Conservation (phyloP, 306 rosid genomes). For the Vicia faba region DNA sequence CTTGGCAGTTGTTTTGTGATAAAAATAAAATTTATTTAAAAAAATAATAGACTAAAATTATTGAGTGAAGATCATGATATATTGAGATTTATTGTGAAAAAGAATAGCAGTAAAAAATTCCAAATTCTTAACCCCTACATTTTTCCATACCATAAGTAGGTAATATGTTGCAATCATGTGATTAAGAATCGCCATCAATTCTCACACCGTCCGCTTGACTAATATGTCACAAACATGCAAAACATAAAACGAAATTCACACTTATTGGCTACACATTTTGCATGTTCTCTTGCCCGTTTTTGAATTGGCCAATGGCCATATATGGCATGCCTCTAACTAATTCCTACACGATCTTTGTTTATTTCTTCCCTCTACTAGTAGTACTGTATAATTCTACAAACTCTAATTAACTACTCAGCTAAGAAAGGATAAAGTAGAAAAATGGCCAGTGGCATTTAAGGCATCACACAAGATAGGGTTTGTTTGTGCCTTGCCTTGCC, state of each 20-base stretch:
- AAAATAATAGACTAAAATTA: too few relatives aligned
- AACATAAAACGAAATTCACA: conserved; percentile 24
- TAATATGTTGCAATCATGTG: conserved; percentile 11
- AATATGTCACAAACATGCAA: conserved; percentile 9
- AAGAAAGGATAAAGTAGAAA: conserved; percentile 31
- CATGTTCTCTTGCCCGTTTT: neutral
- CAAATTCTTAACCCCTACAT: too few relatives aligned
- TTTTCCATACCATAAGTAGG: conserved; percentile 6
- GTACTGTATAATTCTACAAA: neutral
- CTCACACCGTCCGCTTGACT: conserved; percentile 22
- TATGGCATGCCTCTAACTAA: conserved; percentile 30
- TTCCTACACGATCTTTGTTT: neutral
- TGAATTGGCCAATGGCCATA: neutral
- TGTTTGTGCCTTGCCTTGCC: conserved; percentile 44
- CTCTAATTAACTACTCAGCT: neutral
- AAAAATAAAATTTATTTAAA: too few relatives aligned
- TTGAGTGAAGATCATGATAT: too few relatives aligned
- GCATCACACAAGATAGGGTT: conserved; percentile 36
- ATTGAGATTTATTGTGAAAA: too few relatives aligned
- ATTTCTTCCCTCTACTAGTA: neutral
- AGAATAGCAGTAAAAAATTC: too few relatives aligned
- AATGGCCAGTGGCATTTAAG: conserved; percentile 25
- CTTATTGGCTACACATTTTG: neutral
- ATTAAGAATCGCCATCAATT: neutral
- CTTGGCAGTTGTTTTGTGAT: too few relatives aligned